phyloP scores from a whole-genome alignment of 1,284 basidiomycete genomes.

The Athelia psychrophila region DNA sequence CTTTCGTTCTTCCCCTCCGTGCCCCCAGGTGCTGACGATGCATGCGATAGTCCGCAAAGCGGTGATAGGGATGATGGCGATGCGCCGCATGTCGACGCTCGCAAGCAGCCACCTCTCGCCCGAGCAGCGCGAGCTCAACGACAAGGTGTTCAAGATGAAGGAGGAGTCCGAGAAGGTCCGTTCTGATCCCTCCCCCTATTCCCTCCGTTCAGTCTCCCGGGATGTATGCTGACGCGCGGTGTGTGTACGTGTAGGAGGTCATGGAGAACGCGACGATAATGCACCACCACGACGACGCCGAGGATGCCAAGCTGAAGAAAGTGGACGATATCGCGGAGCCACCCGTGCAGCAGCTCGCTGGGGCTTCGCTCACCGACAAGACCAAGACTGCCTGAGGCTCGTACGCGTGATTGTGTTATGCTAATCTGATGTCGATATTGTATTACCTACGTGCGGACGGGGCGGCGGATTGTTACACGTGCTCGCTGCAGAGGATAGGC shows the following conservation, averaged over 20 bases:
- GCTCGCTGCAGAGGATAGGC: too few relatives aligned
- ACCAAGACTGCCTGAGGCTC: too few relatives aligned
- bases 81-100: slow-evolving; percentile 72
- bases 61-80: slow-evolving; percentile 81
- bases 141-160: slow-evolving; percentile 71
- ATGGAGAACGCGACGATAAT: slow-evolving; percentile 41
- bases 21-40: slow-evolving; percentile 8
- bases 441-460: too few relatives aligned
- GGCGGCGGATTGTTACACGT: too few relatives aligned
- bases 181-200: slow-evolving; percentile 15
- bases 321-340: slow-evolving; percentile 23
- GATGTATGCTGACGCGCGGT: neutral
- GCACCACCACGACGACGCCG: slow-evolving; percentile 41
- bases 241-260: slow-evolving; percentile 26
- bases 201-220: too few relatives aligned
- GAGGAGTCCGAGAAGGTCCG: slow-evolving; percentile 73
- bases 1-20: slow-evolving; percentile 4
- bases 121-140: slow-evolving; percentile 51
- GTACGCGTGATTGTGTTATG: too few relatives aligned
- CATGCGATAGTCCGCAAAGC: slow-evolving; percentile 74
- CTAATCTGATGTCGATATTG: too few relatives aligned
- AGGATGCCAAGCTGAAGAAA: slow-evolving; percentile 21
- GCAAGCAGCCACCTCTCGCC: slow-evolving; percentile 37
- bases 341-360: neutral
- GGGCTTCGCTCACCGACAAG: neutral